Evolutionary conservation across 2,329 filamentous ascomycete species (phyloP).

Genomic region (Pestalotiopsis sp.): DNA sequence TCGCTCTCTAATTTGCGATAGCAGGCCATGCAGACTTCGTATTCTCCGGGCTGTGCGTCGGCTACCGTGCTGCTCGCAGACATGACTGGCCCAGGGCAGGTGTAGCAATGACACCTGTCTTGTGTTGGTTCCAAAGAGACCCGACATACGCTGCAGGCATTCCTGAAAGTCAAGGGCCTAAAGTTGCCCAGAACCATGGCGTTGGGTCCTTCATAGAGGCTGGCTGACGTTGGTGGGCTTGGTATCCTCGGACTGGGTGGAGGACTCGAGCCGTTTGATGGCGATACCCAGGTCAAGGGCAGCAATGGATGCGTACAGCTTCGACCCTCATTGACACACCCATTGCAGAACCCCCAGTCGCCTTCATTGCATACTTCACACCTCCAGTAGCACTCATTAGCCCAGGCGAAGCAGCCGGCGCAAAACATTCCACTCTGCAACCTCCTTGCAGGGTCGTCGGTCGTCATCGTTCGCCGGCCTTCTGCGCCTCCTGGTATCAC

Average conservation of each 20-base stretch:
- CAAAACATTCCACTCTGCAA: conserved; percentile 86
- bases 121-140: conserved; percentile 71
- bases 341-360: conserved; percentile 92
- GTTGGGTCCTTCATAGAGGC: conserved; percentile 50
- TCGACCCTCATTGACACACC: conserved; percentile 80
- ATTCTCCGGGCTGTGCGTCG: conserved; percentile 68
- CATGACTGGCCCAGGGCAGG: conserved; percentile 61
- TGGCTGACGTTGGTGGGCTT: conserved; percentile 48
- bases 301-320: conserved; percentile 83
- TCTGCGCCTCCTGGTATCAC: conserved; percentile 54
- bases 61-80: conserved; percentile 47
- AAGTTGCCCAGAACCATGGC: conserved; percentile 57
- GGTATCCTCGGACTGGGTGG: conserved; percentile 45
- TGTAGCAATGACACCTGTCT: conserved; percentile 78
- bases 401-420: conserved; percentile 70
- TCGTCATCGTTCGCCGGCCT: conserved; percentile 61
- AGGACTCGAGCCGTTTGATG: conserved; percentile 33
- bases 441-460: conserved; percentile 67
- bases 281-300: conserved; percentile 68
- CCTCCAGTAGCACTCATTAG: conserved; percentile 88
- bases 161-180: conserved; percentile 71
- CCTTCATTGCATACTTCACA: conserved; percentile 87
- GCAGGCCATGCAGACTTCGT: conserved; percentile 81
- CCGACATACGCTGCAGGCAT: conserved; percentile 78
- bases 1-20: conserved; percentile 69